Evolutionary conservation across 1,284 basidiomycete genomes (phyloP).

Genomic region (Peniophora sp.): DNA sequence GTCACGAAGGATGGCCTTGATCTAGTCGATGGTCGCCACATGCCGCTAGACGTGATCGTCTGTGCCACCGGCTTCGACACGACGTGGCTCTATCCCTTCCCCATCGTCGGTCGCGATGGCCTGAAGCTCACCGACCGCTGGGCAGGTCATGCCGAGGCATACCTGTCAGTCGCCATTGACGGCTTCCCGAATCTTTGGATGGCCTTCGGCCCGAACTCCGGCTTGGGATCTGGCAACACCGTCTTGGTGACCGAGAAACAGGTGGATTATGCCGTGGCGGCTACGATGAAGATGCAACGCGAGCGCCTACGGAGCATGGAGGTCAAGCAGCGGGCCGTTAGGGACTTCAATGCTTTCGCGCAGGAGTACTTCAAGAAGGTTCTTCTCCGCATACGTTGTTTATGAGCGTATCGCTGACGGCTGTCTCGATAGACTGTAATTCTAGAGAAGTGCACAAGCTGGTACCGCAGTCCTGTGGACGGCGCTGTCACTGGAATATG

Average conservation of each 20-base stretch:
- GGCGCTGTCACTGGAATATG: slow-evolving; percentile 44
- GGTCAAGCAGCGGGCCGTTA: slow-evolving; percentile 41
- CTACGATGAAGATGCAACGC: slow-evolving; percentile 41
- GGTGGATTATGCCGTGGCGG: slow-evolving; percentile 40
- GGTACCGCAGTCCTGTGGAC: slow-evolving; percentile 61
- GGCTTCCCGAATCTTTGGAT: slow-evolving; percentile 53
- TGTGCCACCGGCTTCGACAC: slow-evolving; percentile 54
- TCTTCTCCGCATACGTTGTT: slow-evolving; percentile 1
- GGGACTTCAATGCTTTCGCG: slow-evolving; percentile 36
- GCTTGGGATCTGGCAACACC: slow-evolving; percentile 38
- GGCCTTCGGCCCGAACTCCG: slow-evolving; percentile 42
- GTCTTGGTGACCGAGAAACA: slow-evolving; percentile 42
- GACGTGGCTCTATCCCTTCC: slow-evolving; percentile 34
- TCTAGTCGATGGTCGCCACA: slow-evolving; percentile 36
- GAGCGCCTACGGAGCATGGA: slow-evolving; percentile 48
- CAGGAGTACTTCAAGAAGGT: slow-evolving; percentile 40
- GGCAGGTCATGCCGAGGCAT: slow-evolving; percentile 38
- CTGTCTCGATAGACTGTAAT: slow-evolving; percentile 56
- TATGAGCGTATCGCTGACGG: neutral
- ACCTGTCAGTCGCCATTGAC: slow-evolving; percentile 41
- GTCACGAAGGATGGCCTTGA: slow-evolving; percentile 44
- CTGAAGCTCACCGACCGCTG: slow-evolving; percentile 36
- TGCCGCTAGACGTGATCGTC: slow-evolving; percentile 46
- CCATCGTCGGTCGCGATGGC: slow-evolving; percentile 38
- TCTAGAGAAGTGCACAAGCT: slow-evolving; percentile 49